Evolutionary conservation across 768 basidiomycete genomes (phyloP).

Genomic region (Arthromyces matolae): DNA sequence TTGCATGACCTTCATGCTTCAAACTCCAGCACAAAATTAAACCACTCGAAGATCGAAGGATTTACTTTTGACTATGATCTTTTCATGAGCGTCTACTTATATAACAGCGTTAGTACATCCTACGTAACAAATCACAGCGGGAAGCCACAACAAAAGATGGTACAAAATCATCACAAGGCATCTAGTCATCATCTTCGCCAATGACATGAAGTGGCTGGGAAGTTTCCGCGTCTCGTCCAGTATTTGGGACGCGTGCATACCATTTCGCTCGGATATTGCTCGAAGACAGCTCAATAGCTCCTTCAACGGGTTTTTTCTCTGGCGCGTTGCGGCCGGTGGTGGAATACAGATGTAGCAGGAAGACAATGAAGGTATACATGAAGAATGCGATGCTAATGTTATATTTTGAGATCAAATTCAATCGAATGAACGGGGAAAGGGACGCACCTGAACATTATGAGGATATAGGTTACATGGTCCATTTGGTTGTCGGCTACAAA

Average conservation of each 20-base stretch:
- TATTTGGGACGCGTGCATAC: constrained; percentile 60
- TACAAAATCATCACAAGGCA: constrained; percentile 12
- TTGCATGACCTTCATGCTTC: too few relatives aligned
- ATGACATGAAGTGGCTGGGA: constrained; percentile 22
- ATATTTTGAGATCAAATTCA: neutral
- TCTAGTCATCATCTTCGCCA: constrained; percentile 32
- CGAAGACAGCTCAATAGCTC: constrained; percentile 15
- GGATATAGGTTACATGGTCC: constrained; percentile 89
- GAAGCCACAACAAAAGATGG: too few relatives aligned
- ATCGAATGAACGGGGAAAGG: constrained; percentile 1
- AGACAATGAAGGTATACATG: constrained; percentile 68
- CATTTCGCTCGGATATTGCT: constrained; percentile 42
- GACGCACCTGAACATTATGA: constrained; percentile 76
- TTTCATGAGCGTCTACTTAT: too few relatives aligned
- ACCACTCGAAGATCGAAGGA: too few relatives aligned
- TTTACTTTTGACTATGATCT: too few relatives aligned
- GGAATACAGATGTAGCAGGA: constrained; percentile 66
- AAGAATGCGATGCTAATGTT: constrained; percentile 65
- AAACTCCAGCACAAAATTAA: too few relatives aligned
- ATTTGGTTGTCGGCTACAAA: constrained; percentile 68
- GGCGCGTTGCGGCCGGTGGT: constrained; percentile 58
- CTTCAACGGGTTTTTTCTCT: neutral
- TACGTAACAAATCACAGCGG: constrained; percentile 3
- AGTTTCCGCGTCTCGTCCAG: constrained; percentile 17
- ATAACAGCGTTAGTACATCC: constrained; percentile 1